Evolutionary conservation across 1,139 yeast genomes (phyloP), one percentile per base, ranked within the genome.

Genomic region (Pichia sp.): DNA sequence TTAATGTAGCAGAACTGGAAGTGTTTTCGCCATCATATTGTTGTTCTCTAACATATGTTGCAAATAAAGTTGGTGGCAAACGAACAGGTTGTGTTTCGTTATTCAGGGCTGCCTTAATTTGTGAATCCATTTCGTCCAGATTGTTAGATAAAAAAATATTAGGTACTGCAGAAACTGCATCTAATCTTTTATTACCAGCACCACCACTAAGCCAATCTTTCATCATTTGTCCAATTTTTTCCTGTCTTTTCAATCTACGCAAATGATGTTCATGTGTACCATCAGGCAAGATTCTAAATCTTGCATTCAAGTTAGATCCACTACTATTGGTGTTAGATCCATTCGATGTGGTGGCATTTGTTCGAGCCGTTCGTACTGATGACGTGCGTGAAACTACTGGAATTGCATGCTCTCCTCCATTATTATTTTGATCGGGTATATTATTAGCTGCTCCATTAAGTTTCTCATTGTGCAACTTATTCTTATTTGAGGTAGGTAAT

Each of bases 91-190:
- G 18, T 28, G 23, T 16, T 5, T 14, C 29, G 8, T 24, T 20
- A 28, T 48, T 38, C 26, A 38, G 18, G 14, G 49, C 42, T 8
- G 51, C 55, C 22, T 50, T 53, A 4, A 56, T 55, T 41, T 56
- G 56, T 31, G 47, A 44, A 37, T 56, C 59, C 37, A 56, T 42
- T 15, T 51, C 53, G 11, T 49, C 52, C 23, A 56, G 38, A 35
- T 55, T 53, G 8, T 50, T 56, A 2, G 62, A 54, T n/a, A 66
- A 63, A 33, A 73, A 60, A 19, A 76, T 64, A 48, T 80, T 84
- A 1, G 94, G 93, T n/a, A 86, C 84, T 1, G 95, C 95, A 40
- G 83, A 74, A 38, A 81, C 79, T 2, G 95, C 95, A 52, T 79
- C 91, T 52, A 80, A 86, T 40, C 95, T 69, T 28, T 84, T 70